These are phyloP conservation scores for Blastobotrys aristatus DNA, from an alignment of 1,139 yeast genomes.

Conservation along the genomic window DNA sequence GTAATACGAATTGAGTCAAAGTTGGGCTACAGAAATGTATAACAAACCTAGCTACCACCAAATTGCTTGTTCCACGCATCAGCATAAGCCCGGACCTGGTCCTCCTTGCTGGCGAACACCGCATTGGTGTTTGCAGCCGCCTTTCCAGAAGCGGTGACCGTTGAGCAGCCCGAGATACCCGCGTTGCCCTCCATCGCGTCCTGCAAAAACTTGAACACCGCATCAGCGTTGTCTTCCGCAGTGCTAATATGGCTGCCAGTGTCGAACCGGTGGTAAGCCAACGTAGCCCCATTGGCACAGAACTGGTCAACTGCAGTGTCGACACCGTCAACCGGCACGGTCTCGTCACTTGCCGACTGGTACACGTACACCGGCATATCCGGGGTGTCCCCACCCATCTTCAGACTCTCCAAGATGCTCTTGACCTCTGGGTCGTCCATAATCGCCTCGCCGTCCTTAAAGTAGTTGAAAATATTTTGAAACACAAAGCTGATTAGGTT, in stretches of 20 bases:
- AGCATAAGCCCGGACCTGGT: not conserved
- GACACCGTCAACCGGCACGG: constrained; percentile 24
- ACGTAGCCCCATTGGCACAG: constrained; percentile 13
- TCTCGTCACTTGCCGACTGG: constrained; percentile 30
- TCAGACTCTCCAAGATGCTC: constrained; percentile 17
- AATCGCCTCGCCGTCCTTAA: constrained; percentile 19
- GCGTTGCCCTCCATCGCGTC: constrained; percentile 3
- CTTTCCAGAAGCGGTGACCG: not conserved
- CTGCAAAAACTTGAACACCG: not conserved
- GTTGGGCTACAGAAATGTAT: no score
- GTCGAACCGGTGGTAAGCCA: constrained; percentile 28
- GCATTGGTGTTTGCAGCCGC: not conserved
- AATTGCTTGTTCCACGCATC: not conserved
- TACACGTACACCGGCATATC: constrained; percentile 26
- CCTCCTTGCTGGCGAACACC: not conserved
- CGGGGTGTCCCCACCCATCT: constrained; percentile 22
- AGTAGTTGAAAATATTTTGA: constrained; percentile 23
- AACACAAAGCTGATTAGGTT: constrained; percentile 18
- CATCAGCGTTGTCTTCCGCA: not conserved
- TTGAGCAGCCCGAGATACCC: constrained; percentile 3
- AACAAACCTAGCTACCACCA: no score
- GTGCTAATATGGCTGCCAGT: constrained; percentile 13
- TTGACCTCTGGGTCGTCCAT: constrained; percentile 13
- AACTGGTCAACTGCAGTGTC: constrained; percentile 14
- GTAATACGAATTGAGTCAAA: no score